Conservation (phyloP, 2,329 filamentous ascomycete genomes). For the Sclerotinia sclerotiorum region DNA sequence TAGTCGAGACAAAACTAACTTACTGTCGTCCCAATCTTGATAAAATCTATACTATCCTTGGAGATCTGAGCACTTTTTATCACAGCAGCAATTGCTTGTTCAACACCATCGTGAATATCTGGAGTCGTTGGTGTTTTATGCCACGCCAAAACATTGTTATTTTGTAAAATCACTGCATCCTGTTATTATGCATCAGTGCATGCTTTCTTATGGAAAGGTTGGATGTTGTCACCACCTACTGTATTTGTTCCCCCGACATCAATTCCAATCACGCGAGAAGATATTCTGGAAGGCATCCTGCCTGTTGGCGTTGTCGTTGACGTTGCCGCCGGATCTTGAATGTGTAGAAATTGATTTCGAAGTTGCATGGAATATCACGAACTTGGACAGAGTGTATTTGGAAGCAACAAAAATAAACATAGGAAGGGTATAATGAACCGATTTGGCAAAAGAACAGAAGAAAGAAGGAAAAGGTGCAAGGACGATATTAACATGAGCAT, state of each 20-base stretch:
- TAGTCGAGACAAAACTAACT: constrained; percentile 20
- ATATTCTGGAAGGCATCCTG: constrained; percentile 31
- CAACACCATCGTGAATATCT: constrained; percentile 53
- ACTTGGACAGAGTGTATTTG: not conserved
- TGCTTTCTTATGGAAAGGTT: not conserved
- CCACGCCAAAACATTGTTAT: constrained; percentile 42
- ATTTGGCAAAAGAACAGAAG: not conserved
- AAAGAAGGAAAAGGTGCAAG: not conserved
- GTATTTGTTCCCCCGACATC: constrained; percentile 63
- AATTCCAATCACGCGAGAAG: constrained; percentile 41
- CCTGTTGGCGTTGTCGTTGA: not conserved
- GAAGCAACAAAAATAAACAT: not conserved
- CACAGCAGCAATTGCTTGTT: constrained; percentile 47
- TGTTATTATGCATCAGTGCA: constrained; percentile 20
- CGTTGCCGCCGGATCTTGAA: not conserved
- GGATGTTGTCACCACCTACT: constrained; percentile 14
- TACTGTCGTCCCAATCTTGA: constrained; percentile 48
- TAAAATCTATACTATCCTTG: constrained; percentile 45
- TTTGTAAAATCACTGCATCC: constrained; percentile 34
- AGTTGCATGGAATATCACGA: not conserved
- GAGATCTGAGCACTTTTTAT: constrained; percentile 44
- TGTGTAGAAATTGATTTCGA: not conserved
- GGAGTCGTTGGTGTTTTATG: constrained; percentile 51
- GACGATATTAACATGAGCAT: not conserved
- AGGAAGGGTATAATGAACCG: not conserved